Evolutionary conservation across 2,329 filamentous ascomycete genomes (phyloP), one percentile per base, ranked within the genome.

Genomic region (Curvularia verruculosa): DNA sequence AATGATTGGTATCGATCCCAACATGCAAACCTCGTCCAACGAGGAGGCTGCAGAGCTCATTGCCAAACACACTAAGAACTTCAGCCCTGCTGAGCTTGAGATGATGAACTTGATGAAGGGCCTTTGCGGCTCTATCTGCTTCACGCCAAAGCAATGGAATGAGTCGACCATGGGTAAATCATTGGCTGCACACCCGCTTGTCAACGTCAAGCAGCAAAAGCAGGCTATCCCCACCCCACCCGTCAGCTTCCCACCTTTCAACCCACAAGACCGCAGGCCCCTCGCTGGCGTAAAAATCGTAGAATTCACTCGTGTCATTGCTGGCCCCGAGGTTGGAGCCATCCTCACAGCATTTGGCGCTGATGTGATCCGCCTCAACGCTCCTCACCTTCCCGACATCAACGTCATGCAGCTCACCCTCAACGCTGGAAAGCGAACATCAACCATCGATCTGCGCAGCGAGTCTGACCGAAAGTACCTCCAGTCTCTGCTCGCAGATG

Each of bases 1-100:
- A 24, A 77, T 79, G n/a, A 78, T 84, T 41, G 81, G 80, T 4
- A 75, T 84, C 48, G 70, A 81, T 49, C 70, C 75, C 0, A 63
- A 49, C 4, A 47, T 52, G 3, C 52, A 50, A 1, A 52, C 56
- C 8, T 54, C 46, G 2, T 55, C 50, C 19, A 66, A 60, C 46
- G 60, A 68, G 28, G 66, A 64, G 24, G 69, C 67, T 2, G 66
- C 68, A 21, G 67, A 68, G 18, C 45, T 65, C 28, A 65, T 66
- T 40, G 56, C 60, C 3, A 40, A 58, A 41, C 58, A 60, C 23
- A 61, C 56, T 3, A 68, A 73, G 44, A 59, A 54, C n/a, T 73
- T 79, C 52, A 81, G 78, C 53, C 57, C 63, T 1, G 58, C 57
- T 3, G 64, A 66, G 19, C 60, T 66, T 15, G 64, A 65, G 29